These are phyloP conservation scores for Cytospora mali DNA, from an alignment of 2,329 filamentous ascomycete species.

Conservation along the genomic window DNA sequence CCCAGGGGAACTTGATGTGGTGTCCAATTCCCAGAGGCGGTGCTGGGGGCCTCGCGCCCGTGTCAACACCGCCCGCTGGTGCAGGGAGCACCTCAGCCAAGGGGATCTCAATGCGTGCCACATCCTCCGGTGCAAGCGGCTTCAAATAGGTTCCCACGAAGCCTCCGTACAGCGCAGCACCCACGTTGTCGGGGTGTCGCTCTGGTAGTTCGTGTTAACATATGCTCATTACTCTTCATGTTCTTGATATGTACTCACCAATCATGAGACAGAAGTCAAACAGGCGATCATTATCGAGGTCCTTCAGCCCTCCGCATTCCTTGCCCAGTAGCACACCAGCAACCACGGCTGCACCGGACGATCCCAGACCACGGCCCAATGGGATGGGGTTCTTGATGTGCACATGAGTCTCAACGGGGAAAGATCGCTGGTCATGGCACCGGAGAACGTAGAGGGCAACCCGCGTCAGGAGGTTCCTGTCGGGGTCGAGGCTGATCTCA, in stretches of 20 bases:
- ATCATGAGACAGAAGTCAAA: slow-evolving; percentile 99
- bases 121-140: slow-evolving; percentile 85
- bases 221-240: background rate
- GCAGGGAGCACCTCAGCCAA: slow-evolving; percentile 90
- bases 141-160: slow-evolving; percentile 97
- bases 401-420: slow-evolving; percentile 84
- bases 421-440: slow-evolving; percentile 84
- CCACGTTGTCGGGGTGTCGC: slow-evolving; percentile 91
- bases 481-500: slow-evolving; percentile 80
- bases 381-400: slow-evolving; percentile 97
- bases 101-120: slow-evolving; percentile 89
- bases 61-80: slow-evolving; percentile 88
- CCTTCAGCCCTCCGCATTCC: slow-evolving; percentile 77
- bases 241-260: slow-evolving; percentile 52
- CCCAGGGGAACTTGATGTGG: slow-evolving; percentile 95
- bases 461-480: slow-evolving; percentile 89
- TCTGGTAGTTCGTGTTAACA: slow-evolving; percentile 47
- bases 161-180: slow-evolving; percentile 90
- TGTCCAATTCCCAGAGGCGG: slow-evolving; percentile 93
- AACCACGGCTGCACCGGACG: slow-evolving; percentile 91
- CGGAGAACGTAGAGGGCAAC: slow-evolving; percentile 93
- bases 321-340: slow-evolving; percentile 93
- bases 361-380: slow-evolving; percentile 88
- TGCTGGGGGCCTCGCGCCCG: slow-evolving; percentile 80
- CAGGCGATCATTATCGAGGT: slow-evolving; percentile 76